Evolutionary conservation across 208 protist species (phyloP), one percentile per base, ranked within the genome.

Genomic region (Crithidia expoeki): DNA sequence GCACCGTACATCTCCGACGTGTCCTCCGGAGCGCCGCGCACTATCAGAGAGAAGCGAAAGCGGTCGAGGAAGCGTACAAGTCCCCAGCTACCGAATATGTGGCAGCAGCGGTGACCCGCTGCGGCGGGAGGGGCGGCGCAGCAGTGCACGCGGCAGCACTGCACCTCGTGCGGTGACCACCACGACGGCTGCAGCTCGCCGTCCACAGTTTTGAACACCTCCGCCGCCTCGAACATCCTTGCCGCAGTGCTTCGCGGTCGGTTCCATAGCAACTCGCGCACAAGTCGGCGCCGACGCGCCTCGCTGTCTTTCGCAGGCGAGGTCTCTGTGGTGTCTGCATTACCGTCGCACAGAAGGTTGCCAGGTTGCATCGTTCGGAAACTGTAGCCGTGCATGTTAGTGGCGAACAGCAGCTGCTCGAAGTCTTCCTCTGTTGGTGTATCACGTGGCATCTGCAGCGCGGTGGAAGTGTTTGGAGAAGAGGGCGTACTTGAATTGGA

Each of bases 221-320:
- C 62, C 44, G 33, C 34, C 1, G 71, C 19, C 55, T 23, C 28
- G 25, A 49, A 10, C 5, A 63, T 2, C 21, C 38, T 49, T 9
- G 55, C 46, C 2, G 40, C 34, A 0, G 62, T 42, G 27, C 72
- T 23, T 46, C 62, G 33, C 56, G 86, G 67, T 79, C 81, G 65
- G 53, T 94, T 94, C 84, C 85, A 91, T 19, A 94, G 33, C 1
- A 94, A 60, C 70, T 94, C 89, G 2, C 89, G 89, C 64, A 89
- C 70, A 3, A 94, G 81, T 17, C 85, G 85, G 9, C 84, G 74
- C 10, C 68, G 64, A n/a, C 70, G 66, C 25, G 70, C 72, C 21
- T 36, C 63, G 4, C 28, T 38, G 12, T 25, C 44, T 33, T 42
- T 38, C n/a, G 86, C 79, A 28, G 34, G 9, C 17, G 28, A 32